Percentiles rank a stretch among this genome's conserved stretches.
Conservation (phyloP, 1,284 basidiomycete genomes). For the Abortiporus biennis region DNA sequence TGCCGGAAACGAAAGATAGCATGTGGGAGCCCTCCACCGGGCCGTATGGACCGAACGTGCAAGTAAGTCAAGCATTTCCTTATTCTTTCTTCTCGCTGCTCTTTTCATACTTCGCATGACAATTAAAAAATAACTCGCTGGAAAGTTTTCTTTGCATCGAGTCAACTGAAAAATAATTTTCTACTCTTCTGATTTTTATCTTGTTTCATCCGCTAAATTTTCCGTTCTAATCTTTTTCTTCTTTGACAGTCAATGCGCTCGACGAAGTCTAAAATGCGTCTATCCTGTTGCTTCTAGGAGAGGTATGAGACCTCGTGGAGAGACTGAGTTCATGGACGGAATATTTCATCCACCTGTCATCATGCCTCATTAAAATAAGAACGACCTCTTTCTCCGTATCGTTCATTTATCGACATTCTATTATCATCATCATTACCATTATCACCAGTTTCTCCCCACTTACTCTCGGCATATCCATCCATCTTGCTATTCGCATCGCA, state of each 20-base stretch:
- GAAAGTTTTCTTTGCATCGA: too few relatives aligned
- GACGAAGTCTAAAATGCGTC: conserved; percentile 28
- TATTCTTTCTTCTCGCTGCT: neutral
- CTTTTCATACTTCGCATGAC: conserved; percentile 3
- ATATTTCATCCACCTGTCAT: neutral
- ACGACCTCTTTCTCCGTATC: neutral
- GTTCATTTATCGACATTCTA: neutral
- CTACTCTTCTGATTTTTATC: too few relatives aligned
- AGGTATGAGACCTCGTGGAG: conserved; percentile 23
- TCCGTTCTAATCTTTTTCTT: too few relatives aligned
- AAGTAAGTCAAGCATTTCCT: conserved; percentile 27
- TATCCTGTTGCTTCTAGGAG: conserved; percentile 29
- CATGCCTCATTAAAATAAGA: neutral
- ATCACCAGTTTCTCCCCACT: neutral
- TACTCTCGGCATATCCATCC: too few relatives aligned
- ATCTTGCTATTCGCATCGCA: too few relatives aligned
- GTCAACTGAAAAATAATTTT: too few relatives aligned
- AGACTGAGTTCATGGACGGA: neutral
- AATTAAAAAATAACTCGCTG: too few relatives aligned
- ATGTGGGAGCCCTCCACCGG: conserved; percentile 33
- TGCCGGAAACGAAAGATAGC: conserved; percentile 42
- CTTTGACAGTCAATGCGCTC: conserved; percentile 27
- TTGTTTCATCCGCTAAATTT: too few relatives aligned
- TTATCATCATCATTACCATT: neutral
- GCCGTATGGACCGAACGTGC: conserved; percentile 31